Conservation (phyloP, 2,329 filamentous ascomycete genomes). For the Fusarium neocosmosporiellum region DNA sequence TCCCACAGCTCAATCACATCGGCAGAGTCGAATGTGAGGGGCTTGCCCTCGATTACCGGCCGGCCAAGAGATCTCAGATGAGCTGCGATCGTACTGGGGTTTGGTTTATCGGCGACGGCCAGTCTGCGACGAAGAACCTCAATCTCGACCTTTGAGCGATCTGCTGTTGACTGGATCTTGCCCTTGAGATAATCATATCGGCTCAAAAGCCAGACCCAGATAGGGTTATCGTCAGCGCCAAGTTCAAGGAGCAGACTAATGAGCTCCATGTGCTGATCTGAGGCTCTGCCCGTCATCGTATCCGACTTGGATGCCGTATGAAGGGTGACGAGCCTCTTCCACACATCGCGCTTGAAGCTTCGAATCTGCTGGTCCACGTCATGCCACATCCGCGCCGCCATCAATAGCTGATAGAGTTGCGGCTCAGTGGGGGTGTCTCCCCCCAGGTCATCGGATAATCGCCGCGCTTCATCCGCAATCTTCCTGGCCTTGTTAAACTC, state of each 20-base stretch:
- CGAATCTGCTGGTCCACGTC: conserved; percentile 91
- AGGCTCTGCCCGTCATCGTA: conserved; percentile 63
- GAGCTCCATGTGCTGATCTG: conserved; percentile 90
- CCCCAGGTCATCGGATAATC: conserved; percentile 68
- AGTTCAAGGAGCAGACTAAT: conserved; percentile 91
- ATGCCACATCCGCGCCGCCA: conserved; percentile 94
- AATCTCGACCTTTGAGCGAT: conserved; percentile 90
- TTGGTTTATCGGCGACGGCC: conserved; percentile 78
- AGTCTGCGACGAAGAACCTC: conserved; percentile 88
- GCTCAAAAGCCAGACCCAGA: conserved; percentile 94
- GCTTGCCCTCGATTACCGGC: conserved; percentile 71
- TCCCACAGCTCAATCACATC: conserved; percentile 95
- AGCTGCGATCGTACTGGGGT: conserved; percentile 74
- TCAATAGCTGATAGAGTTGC: conserved; percentile 86
- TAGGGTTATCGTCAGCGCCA: conserved; percentile 94
- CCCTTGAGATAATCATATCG: conserved; percentile 89
- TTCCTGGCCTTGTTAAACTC: conserved; percentile 86
- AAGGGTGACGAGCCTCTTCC: conserved; percentile 80
- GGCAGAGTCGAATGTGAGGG: conserved; percentile 77
- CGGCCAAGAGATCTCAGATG: conserved; percentile 81
- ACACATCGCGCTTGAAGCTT: conserved; percentile 87
- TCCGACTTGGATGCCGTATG: conserved; percentile 68
- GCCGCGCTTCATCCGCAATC: conserved; percentile 81
- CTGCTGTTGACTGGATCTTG: conserved; percentile 82
- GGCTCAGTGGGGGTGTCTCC: conserved; percentile 74